These are phyloP conservation scores for Paramecium caudatum DNA, from an alignment of 73 alveolate species.

Conservation along the genomic window DNA sequence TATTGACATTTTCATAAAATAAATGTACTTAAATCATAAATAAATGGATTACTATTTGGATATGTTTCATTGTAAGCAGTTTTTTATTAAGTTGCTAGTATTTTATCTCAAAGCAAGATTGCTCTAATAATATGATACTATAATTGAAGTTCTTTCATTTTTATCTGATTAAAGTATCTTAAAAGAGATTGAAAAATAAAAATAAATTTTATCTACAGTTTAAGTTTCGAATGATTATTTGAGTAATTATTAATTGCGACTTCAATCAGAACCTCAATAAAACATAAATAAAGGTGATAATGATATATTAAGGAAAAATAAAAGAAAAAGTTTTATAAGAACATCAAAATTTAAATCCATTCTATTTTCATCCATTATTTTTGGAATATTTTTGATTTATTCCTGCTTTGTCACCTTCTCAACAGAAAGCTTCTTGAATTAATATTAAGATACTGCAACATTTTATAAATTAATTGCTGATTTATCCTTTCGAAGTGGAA, in stretches of 20 bases:
- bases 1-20: not conserved
- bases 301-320: not conserved
- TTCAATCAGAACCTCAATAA: not conserved
- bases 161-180: not conserved
- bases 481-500: constrained; percentile 58
- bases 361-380: not conserved
- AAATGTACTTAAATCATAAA: not conserved
- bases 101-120: not conserved
- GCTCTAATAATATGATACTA: constrained; percentile 4
- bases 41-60: constrained; percentile 61
- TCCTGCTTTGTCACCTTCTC: not conserved
- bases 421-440: not conserved
- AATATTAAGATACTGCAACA: constrained; percentile 27
- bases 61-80: not conserved
- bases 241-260: not conserved
- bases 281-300: not conserved
- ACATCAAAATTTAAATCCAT: not conserved
- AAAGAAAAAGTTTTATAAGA: not conserved
- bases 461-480: constrained; percentile 58
- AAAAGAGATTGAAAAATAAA: not conserved
- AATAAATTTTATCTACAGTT: not conserved
- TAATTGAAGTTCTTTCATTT: not conserved
- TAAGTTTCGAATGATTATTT: not conserved
- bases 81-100: not conserved
- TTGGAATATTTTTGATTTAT: constrained; percentile 11